phyloP scores from a whole-genome alignment of 257 asterid genomes.

The Scutellaria minor region DNA sequence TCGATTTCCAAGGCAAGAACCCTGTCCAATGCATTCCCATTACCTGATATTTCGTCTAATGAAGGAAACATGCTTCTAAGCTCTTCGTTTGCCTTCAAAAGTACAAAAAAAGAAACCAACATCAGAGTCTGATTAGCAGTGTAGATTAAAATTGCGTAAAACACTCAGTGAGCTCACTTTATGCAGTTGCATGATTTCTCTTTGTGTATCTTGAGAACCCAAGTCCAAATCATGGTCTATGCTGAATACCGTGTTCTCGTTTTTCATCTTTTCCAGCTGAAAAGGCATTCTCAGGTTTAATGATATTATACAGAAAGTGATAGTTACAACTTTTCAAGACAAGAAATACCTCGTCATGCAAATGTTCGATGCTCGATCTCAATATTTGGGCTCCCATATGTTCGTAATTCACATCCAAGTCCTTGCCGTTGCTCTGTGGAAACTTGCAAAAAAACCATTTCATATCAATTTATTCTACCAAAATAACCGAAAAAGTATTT shows the following conservation, averaged over 20 bases:
- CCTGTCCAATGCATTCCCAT: conserved; percentile 83
- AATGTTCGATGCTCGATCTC: conserved; percentile 81
- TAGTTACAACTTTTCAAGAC: conserved; percentile 5
- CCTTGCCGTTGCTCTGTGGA: conserved; percentile 46
- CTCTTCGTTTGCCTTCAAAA: conserved; percentile 77
- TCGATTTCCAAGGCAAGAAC: conserved; percentile 93
- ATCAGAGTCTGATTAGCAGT: conserved; percentile 31
- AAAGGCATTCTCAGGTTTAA: background rate
- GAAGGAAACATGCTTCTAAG: conserved; percentile 79
- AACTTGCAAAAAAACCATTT: background rate
- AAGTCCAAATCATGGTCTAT: conserved; percentile 46
- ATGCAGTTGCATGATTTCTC: conserved; percentile 63
- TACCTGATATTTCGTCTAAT: conserved; percentile 59
- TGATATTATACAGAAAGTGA: background rate
- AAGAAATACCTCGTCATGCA: conserved; percentile 77
- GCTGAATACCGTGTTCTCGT: conserved; percentile 56
- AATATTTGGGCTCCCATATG: conserved; percentile 54
- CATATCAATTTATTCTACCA: too few species aligned
- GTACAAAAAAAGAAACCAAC: conserved; percentile 23
- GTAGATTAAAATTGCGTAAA: conserved; percentile 13
- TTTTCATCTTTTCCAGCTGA: conserved; percentile 95
- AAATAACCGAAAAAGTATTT: background rate
- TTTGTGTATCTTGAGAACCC: conserved; percentile 48
- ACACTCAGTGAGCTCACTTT: conserved; percentile 58
- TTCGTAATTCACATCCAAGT: conserved; percentile 37